phyloP scores from a whole-genome alignment of 2,329 filamentous ascomycete species.

The Fusarium nisikadoi region DNA sequence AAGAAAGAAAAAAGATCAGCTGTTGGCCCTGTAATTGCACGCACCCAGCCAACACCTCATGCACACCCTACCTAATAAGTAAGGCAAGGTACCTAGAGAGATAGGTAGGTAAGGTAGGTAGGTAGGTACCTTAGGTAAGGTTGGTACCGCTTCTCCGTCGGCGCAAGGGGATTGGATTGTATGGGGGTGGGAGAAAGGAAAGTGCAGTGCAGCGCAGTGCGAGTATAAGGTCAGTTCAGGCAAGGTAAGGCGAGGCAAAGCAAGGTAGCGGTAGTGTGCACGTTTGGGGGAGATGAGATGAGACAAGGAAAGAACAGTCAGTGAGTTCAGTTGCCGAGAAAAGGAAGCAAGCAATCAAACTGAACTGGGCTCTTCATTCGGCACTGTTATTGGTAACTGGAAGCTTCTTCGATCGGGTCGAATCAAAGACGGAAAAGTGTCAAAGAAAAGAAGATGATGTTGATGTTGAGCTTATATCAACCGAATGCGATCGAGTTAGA shows the following conservation, averaged over 20 bases:
- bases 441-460: slow-evolving; percentile 5
- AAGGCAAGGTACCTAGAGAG: background rate
- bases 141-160: slow-evolving; percentile 9
- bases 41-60: slow-evolving; percentile 10
- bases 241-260: background rate
- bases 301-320: slow-evolving; percentile 12
- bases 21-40: slow-evolving; percentile 30
- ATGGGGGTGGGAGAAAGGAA: slow-evolving; percentile 13
- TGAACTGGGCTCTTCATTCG: background rate
- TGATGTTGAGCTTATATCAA: background rate
- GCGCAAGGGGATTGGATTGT: slow-evolving; percentile 27
- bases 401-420: background rate
- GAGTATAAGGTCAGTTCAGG: background rate
- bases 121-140: background rate
- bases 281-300: slow-evolving; percentile 33
- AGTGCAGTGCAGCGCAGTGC: slow-evolving; percentile 1
- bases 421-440: background rate
- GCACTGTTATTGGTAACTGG: background rate
- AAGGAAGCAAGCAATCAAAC: background rate
- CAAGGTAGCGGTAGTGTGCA: slow-evolving; percentile 3
- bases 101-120: background rate
- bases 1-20: slow-evolving; percentile 7
- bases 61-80: slow-evolving; percentile 21
- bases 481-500: slow-evolving; percentile 1
- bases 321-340: slow-evolving; percentile 6